phyloP scores from a whole-genome alignment of 495 filamentous ascomycete genomes.

The Tetracladium setigerum region DNA sequence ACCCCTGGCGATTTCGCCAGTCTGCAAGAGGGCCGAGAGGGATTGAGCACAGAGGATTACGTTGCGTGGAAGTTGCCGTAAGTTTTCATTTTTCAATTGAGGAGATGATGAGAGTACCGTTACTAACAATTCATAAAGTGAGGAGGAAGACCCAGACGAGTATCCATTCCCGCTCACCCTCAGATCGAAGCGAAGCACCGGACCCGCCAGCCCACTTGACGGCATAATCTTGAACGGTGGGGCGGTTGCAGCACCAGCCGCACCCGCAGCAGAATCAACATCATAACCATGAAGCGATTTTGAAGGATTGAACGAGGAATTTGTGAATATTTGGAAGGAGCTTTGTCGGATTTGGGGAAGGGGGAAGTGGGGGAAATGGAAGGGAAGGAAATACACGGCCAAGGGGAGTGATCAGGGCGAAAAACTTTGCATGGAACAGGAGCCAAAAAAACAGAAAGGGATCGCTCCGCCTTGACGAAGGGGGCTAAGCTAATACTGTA shows the following conservation, averaged over 20 bases:
- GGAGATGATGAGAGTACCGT: slow-evolving; percentile 2
- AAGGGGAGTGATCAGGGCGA: neutral
- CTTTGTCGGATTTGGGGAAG: neutral
- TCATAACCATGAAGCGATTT: neutral
- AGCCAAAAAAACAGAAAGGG: neutral
- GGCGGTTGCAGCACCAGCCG: neutral
- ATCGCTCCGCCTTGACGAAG: neutral
- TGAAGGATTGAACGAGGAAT: neutral
- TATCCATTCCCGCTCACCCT: slow-evolving; percentile 89
- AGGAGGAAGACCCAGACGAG: slow-evolving; percentile 93
- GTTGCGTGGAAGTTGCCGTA: slow-evolving; percentile 97
- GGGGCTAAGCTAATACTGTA: slow-evolving; percentile 6
- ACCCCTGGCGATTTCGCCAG: slow-evolving; percentile 97
- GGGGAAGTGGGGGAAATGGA: neutral
- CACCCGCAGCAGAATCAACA: neutral
- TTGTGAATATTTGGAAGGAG: neutral
- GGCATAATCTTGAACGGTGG: slow-evolving; percentile 14
- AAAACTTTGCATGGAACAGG: neutral
- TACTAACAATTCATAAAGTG: slow-evolving; percentile 43
- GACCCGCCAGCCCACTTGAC: slow-evolving; percentile 20
- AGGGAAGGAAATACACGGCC: neutral
- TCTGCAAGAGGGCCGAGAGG: slow-evolving; percentile 88
- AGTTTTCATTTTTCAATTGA: slow-evolving; percentile 35
- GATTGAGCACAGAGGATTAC: slow-evolving; percentile 92
- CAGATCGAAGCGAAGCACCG: slow-evolving; percentile 34